These are phyloP conservation scores for Salix viminalis DNA, from an alignment of 345 rosid species.

Conservation along the genomic window DNA sequence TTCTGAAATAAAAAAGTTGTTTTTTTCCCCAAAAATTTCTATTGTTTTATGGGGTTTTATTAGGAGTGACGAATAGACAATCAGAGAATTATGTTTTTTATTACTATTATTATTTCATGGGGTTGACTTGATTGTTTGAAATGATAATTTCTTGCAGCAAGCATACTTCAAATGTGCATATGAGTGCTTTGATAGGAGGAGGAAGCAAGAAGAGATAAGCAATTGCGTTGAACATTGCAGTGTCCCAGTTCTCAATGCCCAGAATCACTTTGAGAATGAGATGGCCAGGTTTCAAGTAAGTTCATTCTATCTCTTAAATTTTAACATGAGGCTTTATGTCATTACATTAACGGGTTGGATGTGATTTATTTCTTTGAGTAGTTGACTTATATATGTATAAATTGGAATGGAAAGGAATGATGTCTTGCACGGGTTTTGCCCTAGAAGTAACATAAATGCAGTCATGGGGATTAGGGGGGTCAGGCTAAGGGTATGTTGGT, in stretches of 20 bases:
- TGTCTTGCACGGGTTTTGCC: too few species aligned
- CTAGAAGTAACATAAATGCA: too few species aligned
- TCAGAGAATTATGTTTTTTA: too few species aligned
- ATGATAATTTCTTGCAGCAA: slow-evolving; percentile 51
- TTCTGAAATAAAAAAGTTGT: too few species aligned
- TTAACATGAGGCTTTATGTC: too few species aligned
- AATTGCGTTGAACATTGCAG: slow-evolving; percentile 76
- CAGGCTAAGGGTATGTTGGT: too few species aligned
- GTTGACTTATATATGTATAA: too few species aligned
- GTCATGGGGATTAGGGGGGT: too few species aligned
- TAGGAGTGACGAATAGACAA: not conserved
- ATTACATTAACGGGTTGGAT: too few species aligned
- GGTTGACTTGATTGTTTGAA: not conserved
- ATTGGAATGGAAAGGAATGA: too few species aligned
- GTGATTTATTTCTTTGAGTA: too few species aligned
- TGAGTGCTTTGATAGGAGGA: slow-evolving; percentile 79
- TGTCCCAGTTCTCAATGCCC: slow-evolving; percentile 67
- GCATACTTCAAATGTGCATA: slow-evolving; percentile 92
- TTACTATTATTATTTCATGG: not conserved
- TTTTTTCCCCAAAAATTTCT: too few species aligned
- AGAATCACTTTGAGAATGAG: slow-evolving; percentile 74
- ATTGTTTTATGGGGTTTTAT: not conserved
- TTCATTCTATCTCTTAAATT: not conserved
- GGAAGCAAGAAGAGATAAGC: slow-evolving; percentile 73
- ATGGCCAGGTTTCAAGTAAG: slow-evolving; percentile 86